Evolutionary conservation across 2,329 filamentous ascomycete species (phyloP).

Genomic region (Colletotrichum chrysophilum): DNA sequence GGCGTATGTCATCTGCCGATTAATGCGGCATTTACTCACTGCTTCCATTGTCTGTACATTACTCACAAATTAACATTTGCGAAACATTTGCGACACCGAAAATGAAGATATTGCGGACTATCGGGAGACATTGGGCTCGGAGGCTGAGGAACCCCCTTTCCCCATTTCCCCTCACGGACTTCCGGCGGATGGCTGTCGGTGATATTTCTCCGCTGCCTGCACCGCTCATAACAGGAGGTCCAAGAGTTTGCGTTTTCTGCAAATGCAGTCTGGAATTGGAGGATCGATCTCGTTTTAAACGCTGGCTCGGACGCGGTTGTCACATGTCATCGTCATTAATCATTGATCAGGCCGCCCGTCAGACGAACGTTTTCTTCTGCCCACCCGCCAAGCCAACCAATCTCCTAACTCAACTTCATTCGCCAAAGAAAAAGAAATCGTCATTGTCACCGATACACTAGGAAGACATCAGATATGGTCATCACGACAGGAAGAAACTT

Average conservation of each 20-base stretch:
- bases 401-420: not conserved
- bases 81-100: not conserved
- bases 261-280: not conserved
- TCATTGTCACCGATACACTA: too few relatives aligned
- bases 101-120: not conserved
- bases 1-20: too few relatives aligned
- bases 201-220: not conserved
- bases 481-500: not conserved
- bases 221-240: not conserved
- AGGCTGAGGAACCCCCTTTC: not conserved
- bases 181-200: not conserved
- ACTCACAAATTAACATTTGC: too few relatives aligned
- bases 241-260: not conserved
- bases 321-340: not conserved
- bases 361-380: not conserved
- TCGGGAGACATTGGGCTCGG: not conserved
- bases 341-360: not conserved
- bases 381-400: not conserved
- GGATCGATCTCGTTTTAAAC: not conserved
- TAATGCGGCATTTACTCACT: too few relatives aligned
- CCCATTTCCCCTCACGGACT: not conserved
- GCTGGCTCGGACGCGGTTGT: not conserved
- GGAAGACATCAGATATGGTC: not conserved
- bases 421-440: not conserved
- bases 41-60: too few relatives aligned